phyloP scores from a whole-genome alignment of 2,329 filamentous ascomycete species.

The Cercospora brassicicola region DNA sequence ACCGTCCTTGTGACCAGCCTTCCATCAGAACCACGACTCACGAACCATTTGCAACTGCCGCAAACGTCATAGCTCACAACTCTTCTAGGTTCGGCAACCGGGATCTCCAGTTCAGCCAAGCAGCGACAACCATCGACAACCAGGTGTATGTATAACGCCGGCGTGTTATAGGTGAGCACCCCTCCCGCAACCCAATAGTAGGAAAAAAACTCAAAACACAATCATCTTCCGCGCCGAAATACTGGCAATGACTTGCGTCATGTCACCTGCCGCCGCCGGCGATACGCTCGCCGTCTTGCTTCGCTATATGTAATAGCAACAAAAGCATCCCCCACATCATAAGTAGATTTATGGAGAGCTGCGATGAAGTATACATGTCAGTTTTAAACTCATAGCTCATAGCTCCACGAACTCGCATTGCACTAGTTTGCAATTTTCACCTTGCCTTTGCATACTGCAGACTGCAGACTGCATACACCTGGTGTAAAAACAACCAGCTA shows the following conservation, averaged over 20 bases:
- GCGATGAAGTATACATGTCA: not conserved
- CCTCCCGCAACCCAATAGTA: not conserved
- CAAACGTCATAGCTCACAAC: not conserved
- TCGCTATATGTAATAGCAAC: not conserved
- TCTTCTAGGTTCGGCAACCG: not conserved
- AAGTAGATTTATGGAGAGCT: too few relatives aligned
- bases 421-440: not conserved
- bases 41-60: not conserved
- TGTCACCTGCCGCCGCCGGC: not conserved
- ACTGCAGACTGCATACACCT: not conserved
- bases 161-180: not conserved
- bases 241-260: not conserved
- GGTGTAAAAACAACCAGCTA: not conserved
- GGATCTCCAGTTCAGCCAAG: not conserved
- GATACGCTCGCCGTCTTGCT: not conserved
- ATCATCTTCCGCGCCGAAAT: not conserved
- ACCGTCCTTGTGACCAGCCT: not conserved
- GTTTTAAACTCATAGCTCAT: not conserved
- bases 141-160: conserved; percentile 8
- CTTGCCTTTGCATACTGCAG: not conserved
- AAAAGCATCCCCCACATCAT: too few relatives aligned
- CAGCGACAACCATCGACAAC: not conserved
- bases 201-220: not conserved
- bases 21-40: not conserved
- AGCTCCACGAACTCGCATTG: not conserved